A percentile compares a stretch with the other conserved stretches of the same genome.
These are phyloP conservation scores for Carpinus viminea DNA, from an alignment of 306 rosid species.

Conservation along the genomic window DNA sequence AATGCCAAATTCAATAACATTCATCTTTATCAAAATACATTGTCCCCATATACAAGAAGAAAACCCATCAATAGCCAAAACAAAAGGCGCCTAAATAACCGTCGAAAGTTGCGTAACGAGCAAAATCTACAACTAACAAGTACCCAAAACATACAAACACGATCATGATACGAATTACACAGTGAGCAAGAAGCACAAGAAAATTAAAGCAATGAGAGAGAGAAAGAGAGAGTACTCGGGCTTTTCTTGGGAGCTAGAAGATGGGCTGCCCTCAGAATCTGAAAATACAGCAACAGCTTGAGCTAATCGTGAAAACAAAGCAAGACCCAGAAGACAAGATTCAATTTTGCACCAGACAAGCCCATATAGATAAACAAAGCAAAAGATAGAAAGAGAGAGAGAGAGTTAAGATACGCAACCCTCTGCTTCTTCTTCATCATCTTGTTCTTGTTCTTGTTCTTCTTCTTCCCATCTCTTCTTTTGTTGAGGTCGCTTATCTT, in stretches of 20 bases:
- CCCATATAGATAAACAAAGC: conserved; percentile 2
- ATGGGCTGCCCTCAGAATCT: conserved; percentile 79
- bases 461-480: conserved; percentile 5
- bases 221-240: conserved; percentile 58
- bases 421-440: conserved; percentile 40
- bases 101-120: conserved; percentile 28
- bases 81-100: conserved; percentile 20
- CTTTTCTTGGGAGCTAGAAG: conserved; percentile 59
- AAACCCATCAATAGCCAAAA: conserved; percentile 19
- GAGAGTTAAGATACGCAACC: conserved; percentile 49
- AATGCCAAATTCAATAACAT: conserved; percentile 16
- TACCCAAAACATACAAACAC: conserved; percentile 23
- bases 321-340: conserved; percentile 38
- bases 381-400: neutral
- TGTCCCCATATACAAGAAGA: conserved; percentile 15
- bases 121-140: conserved; percentile 27
- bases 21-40: conserved; percentile 12
- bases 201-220: conserved; percentile 28
- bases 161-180: conserved; percentile 36
- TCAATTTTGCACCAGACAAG: conserved; percentile 19
- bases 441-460: conserved; percentile 23
- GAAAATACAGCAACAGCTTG: conserved; percentile 41
- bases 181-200: conserved; percentile 7
- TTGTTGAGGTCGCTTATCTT: conserved; percentile 9
- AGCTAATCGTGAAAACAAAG: conserved; percentile 36